phyloP scores from a whole-genome alignment of 345 rosid species.

The Gynandropsis gynandra region DNA sequence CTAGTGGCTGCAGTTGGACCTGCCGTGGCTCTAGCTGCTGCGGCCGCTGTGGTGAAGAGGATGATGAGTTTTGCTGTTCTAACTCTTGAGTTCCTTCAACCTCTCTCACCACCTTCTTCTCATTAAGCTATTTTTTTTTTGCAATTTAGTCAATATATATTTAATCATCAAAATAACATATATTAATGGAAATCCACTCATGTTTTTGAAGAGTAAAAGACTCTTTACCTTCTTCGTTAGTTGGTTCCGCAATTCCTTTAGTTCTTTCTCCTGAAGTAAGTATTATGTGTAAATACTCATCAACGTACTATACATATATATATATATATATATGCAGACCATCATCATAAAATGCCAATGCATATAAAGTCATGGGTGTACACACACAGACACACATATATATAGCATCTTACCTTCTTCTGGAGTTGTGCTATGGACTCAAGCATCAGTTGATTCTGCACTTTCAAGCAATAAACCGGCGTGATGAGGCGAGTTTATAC shows the following conservation, averaged over 20 bases:
- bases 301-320: slow-evolving; percentile 1
- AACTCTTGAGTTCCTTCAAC: slow-evolving; percentile 20
- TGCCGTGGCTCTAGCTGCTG: slow-evolving; percentile 19
- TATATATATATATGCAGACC: neutral
- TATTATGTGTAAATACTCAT: too few relatives aligned
- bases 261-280: slow-evolving; percentile 44
- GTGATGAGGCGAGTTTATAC: too few relatives aligned
- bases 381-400: too few relatives aligned
- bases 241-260: slow-evolving; percentile 46
- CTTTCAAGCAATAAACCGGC: slow-evolving; percentile 16
- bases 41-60: slow-evolving; percentile 21
- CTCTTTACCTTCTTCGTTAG: slow-evolving; percentile 51
- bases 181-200: neutral
- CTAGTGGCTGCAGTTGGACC: too few relatives aligned
- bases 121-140: slow-evolving; percentile 27
- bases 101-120: slow-evolving; percentile 27
- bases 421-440: slow-evolving; percentile 58
- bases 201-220: neutral
- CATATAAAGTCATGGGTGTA: too few relatives aligned
- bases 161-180: neutral
- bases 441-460: slow-evolving; percentile 63
- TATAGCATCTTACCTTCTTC: slow-evolving; percentile 42
- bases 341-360: too few relatives aligned
- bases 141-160: neutral
- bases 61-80: slow-evolving; percentile 25